A percentile compares a stretch with the other conserved stretches of the same genome.
Evolutionary conservation across 179 eudicot species (phyloP).

Genomic region (Camellia oleifera): DNA sequence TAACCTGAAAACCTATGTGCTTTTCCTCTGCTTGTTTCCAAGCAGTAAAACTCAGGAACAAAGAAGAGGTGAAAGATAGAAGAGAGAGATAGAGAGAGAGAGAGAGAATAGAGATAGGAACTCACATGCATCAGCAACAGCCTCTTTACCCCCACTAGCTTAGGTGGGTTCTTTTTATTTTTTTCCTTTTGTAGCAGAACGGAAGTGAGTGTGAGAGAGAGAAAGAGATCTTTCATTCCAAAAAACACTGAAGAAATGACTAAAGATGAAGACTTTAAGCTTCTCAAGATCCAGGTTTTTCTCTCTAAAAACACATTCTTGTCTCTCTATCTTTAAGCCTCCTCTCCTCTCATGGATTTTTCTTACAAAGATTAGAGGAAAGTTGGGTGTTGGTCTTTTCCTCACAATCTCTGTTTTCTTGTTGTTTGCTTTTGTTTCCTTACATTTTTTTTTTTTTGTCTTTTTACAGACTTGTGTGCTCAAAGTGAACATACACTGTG

Average conservation of each 20-base stretch:
- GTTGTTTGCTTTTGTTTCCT: not conserved
- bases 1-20: conserved; percentile 5
- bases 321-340: not conserved
- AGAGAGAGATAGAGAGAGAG: too few species aligned
- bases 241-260: conserved; percentile 43
- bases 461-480: conserved; percentile 56
- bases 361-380: not conserved
- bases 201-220: conserved; percentile 5
- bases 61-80: too few species aligned
- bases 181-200: not conserved
- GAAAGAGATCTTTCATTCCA: not conserved
- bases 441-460: not conserved
- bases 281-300: conserved; percentile 77
- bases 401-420: not conserved
- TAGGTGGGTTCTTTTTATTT: conserved; percentile 6
- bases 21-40: conserved; percentile 16
- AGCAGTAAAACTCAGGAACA: not conserved
- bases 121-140: not conserved
- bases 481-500: conserved; percentile 74
- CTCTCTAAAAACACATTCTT: not conserved
- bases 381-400: conserved; percentile 17
- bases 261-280: conserved; percentile 81
- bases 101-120: not conserved
- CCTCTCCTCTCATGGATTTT: not conserved
- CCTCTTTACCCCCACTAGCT: conserved; percentile 16